Percentiles rank a stretch among this genome's conserved stretches.
These are phyloP conservation scores for Multifurca ochricompacta DNA, from an alignment of 768 basidiomycete genomes.

Conservation along the genomic window DNA sequence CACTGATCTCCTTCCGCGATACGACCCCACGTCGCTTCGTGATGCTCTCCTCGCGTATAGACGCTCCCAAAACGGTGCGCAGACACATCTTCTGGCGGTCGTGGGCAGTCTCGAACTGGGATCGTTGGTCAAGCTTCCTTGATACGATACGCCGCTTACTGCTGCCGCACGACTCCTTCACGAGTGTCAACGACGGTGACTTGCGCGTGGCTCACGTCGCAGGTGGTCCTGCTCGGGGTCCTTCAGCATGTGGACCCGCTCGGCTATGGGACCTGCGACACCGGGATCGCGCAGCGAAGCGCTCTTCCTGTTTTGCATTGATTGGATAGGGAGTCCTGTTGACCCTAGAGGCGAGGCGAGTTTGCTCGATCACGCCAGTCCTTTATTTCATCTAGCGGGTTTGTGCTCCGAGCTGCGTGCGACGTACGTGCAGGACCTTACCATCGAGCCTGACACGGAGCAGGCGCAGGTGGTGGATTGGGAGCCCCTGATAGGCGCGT, in stretches of 20 bases:
- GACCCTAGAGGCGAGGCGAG: constrained; percentile 1
- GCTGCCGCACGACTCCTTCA: constrained; percentile 5
- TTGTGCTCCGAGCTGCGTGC: constrained; percentile 1
- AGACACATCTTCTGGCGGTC: constrained; percentile 11
- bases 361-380: constrained; percentile 11
- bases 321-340: constrained; percentile 12
- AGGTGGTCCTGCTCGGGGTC: constrained; percentile 8
- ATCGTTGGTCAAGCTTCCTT: constrained; percentile 5
- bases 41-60: constrained; percentile 1
- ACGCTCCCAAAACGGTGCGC: constrained; percentile 9
- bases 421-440: not conserved
- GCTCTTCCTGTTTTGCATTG: constrained; percentile 3
- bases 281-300: not conserved
- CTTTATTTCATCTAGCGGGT: constrained; percentile 9
- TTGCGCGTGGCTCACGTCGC: not conserved
- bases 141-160: not conserved
- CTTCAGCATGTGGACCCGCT: constrained; percentile 3
- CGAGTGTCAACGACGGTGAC: not conserved
- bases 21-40: constrained; percentile 13
- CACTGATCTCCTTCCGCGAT: constrained; percentile 8
- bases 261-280: not conserved
- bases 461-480: not conserved
- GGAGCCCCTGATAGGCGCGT: not conserved
- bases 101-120: constrained; percentile 12
- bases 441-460: not conserved